phyloP scores from a whole-genome alignment of 2,329 filamentous ascomycete genomes.

The Nemania serpens region DNA sequence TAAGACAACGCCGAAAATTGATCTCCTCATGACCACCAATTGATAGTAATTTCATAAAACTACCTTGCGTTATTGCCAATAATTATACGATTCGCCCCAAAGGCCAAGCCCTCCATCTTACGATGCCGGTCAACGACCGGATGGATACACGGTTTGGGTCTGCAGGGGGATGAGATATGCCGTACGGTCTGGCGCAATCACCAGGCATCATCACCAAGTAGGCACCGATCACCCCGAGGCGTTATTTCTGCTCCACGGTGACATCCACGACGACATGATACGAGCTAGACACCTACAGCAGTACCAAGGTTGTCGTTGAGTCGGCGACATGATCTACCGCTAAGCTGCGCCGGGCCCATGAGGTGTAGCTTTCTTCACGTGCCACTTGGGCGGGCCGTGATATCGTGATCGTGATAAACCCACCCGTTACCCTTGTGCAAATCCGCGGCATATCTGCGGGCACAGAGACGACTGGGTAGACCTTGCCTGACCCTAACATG shows the following conservation, averaged over 20 bases:
- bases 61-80: constrained; percentile 22
- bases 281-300: not conserved
- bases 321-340: constrained; percentile 22
- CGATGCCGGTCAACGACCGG: constrained; percentile 14
- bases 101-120: constrained; percentile 23
- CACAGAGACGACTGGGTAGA: constrained; percentile 18
- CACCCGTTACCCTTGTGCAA: not conserved
- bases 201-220: not conserved
- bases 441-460: not conserved
- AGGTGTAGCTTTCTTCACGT: constrained; percentile 16
- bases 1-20: not conserved
- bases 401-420: constrained; percentile 1
- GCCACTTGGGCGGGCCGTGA: constrained; percentile 7
- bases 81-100: constrained; percentile 20
- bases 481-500: constrained; percentile 29
- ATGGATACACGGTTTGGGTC: constrained; percentile 17
- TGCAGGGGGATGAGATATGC: constrained; percentile 22
- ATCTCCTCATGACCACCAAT: constrained; percentile 14
- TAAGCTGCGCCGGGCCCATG: constrained; percentile 8
- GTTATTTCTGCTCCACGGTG: constrained; percentile 20
- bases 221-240: not conserved
- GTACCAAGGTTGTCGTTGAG: constrained; percentile 6
- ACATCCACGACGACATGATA: constrained; percentile 11
- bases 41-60: constrained; percentile 16
- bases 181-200: constrained; percentile 15